These are phyloP conservation scores for Ophiostoma australiae DNA, from an alignment of 2,329 filamentous ascomycete genomes.

Conservation along the genomic window DNA sequence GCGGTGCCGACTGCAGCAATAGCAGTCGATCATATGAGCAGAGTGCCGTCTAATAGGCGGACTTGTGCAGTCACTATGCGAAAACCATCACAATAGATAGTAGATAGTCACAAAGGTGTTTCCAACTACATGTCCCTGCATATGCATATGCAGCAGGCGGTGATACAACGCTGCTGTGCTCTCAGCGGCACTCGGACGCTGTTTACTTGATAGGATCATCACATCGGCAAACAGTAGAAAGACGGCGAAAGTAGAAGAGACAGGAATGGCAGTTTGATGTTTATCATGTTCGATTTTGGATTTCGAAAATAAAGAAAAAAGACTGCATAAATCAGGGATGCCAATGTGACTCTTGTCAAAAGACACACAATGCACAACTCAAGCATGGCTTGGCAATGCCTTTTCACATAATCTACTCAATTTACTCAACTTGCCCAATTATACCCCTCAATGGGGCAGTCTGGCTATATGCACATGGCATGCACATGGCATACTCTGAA, in stretches of 20 bases:
- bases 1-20: not conserved
- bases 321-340: no score
- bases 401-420: not conserved
- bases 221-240: no score
- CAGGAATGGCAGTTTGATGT: no score
- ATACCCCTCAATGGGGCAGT: not conserved
- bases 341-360: no score
- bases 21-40: not conserved
- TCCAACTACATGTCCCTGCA: conserved; percentile 2
- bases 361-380: not conserved
- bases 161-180: not conserved
- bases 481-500: not conserved
- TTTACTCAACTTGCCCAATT: not conserved
- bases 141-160: not conserved
- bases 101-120: not conserved
- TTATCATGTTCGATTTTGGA: no score
- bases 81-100: not conserved
- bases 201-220: not conserved
- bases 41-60: not conserved
- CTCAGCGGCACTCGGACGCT: not conserved
- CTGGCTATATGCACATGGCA: not conserved
- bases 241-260: not conserved
- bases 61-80: not conserved
- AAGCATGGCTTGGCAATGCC: no score
- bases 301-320: no score